Evolutionary conservation across 495 filamentous ascomycete genomes (phyloP), one percentile per base, ranked within the genome.

Genomic region (Trichoderma reesei): DNA sequence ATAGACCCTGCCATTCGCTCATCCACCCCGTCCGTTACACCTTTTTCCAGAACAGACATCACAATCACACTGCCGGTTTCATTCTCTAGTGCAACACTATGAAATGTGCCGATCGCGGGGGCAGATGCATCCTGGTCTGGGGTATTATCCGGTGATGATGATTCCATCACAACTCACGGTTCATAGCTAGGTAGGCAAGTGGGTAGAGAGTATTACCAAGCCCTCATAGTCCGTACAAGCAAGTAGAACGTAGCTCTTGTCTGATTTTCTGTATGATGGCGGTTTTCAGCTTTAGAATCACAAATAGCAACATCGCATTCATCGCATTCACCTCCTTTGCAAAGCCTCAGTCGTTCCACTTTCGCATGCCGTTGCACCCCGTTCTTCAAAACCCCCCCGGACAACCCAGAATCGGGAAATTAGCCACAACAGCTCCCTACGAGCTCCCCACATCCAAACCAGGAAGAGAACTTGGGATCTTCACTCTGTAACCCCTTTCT

Each of bases 381-480:
- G 26, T 26, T 26, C 26, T 26, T 46, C 16, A 6, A 18, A 48
- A 13, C 51, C 8, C 20, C 20, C 26, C 51, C 34, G 16, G 46
- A 56, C 10, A 31, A 9, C 20, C 10, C 9, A 44, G 14, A 31
- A 33, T n/a, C 34, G 51, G 51, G 51, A 56, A 34, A 56, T 56
- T 34, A 56, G 26, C 20, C 26, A 36, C 13, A 56, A 10, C 31
- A 5, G 18, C 51, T 26, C 9, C 20, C 51, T n/a, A 34, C 33
- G 26, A 20, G 33, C 26, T n/a, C 51, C 51, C 33, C 51, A 56
- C 26, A 56, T 56, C 26, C 51, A 14, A n/a, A 1, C 26, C 26
- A 34, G 51, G 51, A 56, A 56, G 3, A 56, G 51, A 56, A 34
- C 20, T 56, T 56, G 51, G 26, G 51, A 56, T 56, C 51, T 31